Evolutionary conservation across 257 asterid species (phyloP).

Genomic region (Fraxinus quadrangulata): DNA sequence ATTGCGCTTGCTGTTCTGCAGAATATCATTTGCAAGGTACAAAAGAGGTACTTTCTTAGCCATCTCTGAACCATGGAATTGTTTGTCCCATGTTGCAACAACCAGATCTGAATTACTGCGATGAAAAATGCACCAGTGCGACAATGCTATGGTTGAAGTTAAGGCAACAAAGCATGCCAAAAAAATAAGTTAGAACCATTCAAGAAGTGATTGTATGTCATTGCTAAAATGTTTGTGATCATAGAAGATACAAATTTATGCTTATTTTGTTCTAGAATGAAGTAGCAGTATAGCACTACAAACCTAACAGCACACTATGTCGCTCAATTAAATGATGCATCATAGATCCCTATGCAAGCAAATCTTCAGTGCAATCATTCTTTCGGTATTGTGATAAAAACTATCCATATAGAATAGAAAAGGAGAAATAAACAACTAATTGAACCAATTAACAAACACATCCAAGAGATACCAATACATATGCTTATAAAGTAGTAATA

Average conservation of each 20-base stretch:
- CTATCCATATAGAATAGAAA: not conserved
- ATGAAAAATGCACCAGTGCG: slow-evolving; percentile 98
- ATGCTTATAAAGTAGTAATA: not conserved
- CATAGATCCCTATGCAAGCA: not conserved
- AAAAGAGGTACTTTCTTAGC: slow-evolving; percentile 78
- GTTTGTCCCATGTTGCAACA: slow-evolving; percentile 88
- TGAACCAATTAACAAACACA: not conserved
- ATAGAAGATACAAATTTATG: not conserved
- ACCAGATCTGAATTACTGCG: slow-evolving; percentile 83
- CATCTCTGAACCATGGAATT: slow-evolving; percentile 69
- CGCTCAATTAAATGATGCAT: not conserved
- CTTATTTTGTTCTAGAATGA: not conserved
- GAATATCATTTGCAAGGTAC: slow-evolving; percentile 89
- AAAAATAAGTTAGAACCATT: slow-evolving; percentile 6
- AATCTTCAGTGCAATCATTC: not conserved
- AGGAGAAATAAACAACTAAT: not conserved
- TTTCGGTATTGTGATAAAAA: not conserved
- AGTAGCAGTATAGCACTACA: not conserved
- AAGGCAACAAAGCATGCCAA: slow-evolving; percentile 35
- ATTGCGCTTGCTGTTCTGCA: slow-evolving; percentile 92
- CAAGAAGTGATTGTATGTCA: not conserved
- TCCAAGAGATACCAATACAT: not conserved
- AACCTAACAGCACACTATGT: not conserved
- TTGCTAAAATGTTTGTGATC: not conserved
- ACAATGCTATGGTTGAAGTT: slow-evolving; percentile 61